Evolutionary conservation across 1,284 basidiomycete genomes (phyloP).

Genomic region (Leccinum laetum): DNA sequence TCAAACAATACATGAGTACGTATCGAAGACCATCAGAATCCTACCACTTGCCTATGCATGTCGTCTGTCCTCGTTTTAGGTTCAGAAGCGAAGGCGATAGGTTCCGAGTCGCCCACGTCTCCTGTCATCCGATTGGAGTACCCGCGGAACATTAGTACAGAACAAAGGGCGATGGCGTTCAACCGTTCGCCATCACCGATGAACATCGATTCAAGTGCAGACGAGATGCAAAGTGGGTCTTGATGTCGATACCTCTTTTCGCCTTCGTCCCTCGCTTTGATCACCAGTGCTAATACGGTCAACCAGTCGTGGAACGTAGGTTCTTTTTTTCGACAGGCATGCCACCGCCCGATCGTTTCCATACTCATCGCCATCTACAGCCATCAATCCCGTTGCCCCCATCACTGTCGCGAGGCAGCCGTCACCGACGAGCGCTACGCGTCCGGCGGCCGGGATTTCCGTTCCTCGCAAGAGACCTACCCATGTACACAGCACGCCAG

Average conservation of each 20-base stretch:
- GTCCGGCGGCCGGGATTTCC: background rate
- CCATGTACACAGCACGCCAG: background rate
- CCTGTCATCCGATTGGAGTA: conserved; percentile 21
- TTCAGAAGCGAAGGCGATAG: conserved; percentile 9
- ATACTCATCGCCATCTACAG: conserved; percentile 12
- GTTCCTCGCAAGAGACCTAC: conserved; percentile 22
- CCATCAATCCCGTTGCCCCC: background rate
- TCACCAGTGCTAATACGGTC: conserved; percentile 5
- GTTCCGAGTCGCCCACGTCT: conserved; percentile 17
- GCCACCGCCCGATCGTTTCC: background rate
- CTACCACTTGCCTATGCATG: background rate
- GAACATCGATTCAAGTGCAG: conserved; percentile 18
- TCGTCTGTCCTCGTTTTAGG: conserved; percentile 9
- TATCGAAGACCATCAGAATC: conserved; percentile 5
- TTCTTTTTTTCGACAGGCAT: background rate
- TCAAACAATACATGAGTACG: conserved; percentile 19
- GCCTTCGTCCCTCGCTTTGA: background rate
- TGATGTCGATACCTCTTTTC: background rate
- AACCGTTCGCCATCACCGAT: conserved; percentile 23
- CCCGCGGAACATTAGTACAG: conserved; percentile 20
- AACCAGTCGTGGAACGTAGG: conserved; percentile 20
- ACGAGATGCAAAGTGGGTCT: conserved; percentile 20
- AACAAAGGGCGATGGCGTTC: conserved; percentile 7
- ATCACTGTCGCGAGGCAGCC: background rate
- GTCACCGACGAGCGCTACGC: background rate